Conservation (phyloP, 2,329 filamentous ascomycete genomes). For the Albifimbria verrucaria region DNA sequence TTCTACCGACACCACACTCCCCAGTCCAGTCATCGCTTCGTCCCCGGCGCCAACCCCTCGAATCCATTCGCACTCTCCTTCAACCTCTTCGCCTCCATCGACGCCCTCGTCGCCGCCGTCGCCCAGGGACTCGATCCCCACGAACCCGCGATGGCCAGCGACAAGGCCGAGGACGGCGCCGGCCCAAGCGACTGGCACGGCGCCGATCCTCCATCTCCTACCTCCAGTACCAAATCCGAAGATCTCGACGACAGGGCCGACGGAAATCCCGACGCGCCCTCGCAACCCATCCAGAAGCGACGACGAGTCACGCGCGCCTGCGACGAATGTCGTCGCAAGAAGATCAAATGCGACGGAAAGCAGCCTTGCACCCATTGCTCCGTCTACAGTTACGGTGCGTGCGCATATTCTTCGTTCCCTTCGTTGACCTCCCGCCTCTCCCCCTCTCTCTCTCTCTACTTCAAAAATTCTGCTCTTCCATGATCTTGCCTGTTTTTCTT, state of each 20-base stretch:
- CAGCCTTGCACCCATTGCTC: conserved; percentile 94
- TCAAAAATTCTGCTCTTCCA: background rate
- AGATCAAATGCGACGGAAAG: conserved; percentile 85
- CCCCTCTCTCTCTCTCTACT: background rate
- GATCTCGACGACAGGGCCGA: conserved; percentile 37
- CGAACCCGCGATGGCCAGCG: conserved; percentile 28
- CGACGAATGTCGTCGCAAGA: conserved; percentile 79
- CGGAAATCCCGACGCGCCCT: conserved; percentile 34
- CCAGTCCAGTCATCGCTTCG: too few species aligned
- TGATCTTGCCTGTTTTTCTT: background rate
- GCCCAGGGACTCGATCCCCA: conserved; percentile 10
- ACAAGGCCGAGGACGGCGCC: conserved; percentile 43
- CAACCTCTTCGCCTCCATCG: background rate
- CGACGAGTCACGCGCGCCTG: conserved; percentile 77
- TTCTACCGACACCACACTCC: background rate
- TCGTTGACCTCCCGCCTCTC: conserved; percentile 3
- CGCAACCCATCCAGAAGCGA: conserved; percentile 68
- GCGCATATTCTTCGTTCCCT: conserved; percentile 3
- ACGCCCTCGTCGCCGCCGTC: background rate
- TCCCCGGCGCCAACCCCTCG: conserved; percentile 6
- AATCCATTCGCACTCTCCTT: conserved; percentile 3
- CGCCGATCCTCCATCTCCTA: conserved; percentile 34
- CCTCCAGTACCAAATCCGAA: conserved; percentile 40
- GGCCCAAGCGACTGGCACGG: conserved; percentile 31
- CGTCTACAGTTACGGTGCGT: conserved; percentile 93